phyloP scores from a whole-genome alignment of 2,329 filamentous ascomycete species.

The Exophiala aquamarina region DNA sequence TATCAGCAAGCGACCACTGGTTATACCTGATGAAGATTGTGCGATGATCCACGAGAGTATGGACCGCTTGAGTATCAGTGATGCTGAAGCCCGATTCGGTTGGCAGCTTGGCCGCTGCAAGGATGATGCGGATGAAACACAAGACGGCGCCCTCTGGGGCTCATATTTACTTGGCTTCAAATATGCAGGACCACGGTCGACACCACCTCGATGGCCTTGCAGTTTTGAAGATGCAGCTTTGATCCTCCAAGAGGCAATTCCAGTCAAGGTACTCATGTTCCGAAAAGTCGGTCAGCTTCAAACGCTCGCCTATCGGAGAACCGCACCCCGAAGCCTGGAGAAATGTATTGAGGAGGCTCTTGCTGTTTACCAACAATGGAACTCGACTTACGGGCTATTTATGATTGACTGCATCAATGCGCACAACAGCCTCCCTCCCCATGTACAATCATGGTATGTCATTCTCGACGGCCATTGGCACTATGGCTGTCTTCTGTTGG shows the following conservation, averaged over 20 bases:
- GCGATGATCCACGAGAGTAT: conserved; percentile 32
- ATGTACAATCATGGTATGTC: conserved; percentile 61
- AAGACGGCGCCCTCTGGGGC: conserved; percentile 41
- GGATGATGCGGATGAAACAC: conserved; percentile 11
- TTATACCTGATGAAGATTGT: conserved; percentile 49
- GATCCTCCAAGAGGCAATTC: conserved; percentile 53
- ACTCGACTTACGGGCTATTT: conserved; percentile 52
- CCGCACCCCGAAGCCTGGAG: conserved; percentile 44
- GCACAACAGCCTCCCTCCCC: conserved; percentile 51
- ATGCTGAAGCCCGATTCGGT: conserved; percentile 7
- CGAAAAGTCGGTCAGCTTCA: conserved; percentile 59
- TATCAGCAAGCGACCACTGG: conserved; percentile 49
- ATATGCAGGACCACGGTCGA: conserved; percentile 27
- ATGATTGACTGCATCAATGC: conserved; percentile 53
- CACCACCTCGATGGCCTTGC: conserved; percentile 50
- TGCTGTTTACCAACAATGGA: conserved; percentile 57
- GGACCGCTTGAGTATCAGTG: not conserved
- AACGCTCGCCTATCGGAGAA: conserved; percentile 48
- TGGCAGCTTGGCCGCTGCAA: conserved; percentile 1
- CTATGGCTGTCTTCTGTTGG: conserved; percentile 55
- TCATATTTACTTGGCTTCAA: conserved; percentile 24
- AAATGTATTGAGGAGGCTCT: conserved; percentile 50
- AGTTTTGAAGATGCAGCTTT: conserved; percentile 52
- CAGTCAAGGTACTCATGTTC: conserved; percentile 61
- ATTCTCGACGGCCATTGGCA: conserved; percentile 61